Base-by-base conservation (phyloP, 2,329 filamentous ascomycete genomes). In the Neonectria faginata region DNA sequence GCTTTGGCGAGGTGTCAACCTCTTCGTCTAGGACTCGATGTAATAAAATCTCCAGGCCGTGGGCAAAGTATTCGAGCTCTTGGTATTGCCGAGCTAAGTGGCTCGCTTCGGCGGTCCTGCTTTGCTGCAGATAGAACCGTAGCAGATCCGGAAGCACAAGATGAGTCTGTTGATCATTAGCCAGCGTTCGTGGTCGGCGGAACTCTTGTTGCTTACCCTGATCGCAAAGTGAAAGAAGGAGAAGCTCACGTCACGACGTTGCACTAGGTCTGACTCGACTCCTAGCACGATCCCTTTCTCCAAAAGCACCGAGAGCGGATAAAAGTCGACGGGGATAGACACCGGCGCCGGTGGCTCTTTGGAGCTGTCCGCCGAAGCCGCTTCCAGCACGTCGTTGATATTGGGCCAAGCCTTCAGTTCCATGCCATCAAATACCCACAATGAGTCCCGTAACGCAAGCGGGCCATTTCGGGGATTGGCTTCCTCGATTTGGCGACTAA, bases 21-120 rank as follows among this genome's bases (percentile, higher is more conserved):
- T 97, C 96, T 69, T 97, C 93, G 73, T 99, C 96, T 1, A 99
- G 84, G 5, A 98, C 94, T 68, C 96, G 91, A 76, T 99, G 96
- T 12, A 99, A 84, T 20, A 99, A 85, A 47, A 99, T 89, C 78
- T 99, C 96, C 29, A 99, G 85, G 0, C 92, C 95, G 75, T 99
- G 96, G 0, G 94, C 87, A 75, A 98, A 97, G 77, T 99, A 99
- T 56, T 92, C 91, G 3, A 99, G 84, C 62, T 92, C 86, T 72
- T 94, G 90, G 75, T 97, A 98, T 71, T 94, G 91, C 71, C 92
- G 91, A 8, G 93, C 93, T 14, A 98, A 83, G 62, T 90, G 89
- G 48, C 97, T 86, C 0, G 96, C 96, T 47, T 93, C 92, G 1
- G 90, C 85, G n/a, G 90, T 91, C 74, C 92, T 91, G 76, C 92